A percentile compares a stretch with the other conserved stretches of the same genome.
Conservation (phyloP, 768 basidiomycete genomes). For the Russula sp. region DNA sequence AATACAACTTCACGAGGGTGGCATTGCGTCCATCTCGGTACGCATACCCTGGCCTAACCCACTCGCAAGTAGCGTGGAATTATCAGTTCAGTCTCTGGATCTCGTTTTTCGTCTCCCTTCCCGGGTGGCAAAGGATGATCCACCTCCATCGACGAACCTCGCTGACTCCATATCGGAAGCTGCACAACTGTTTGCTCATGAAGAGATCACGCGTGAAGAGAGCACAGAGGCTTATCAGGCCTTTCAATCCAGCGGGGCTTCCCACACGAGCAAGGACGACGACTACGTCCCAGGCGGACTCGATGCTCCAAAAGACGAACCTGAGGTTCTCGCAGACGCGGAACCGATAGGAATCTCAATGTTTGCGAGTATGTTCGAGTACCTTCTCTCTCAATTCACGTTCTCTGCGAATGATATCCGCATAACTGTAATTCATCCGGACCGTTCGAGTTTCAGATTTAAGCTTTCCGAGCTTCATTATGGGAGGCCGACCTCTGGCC, state of each 20-base stretch:
- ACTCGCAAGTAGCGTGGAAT: conserved; percentile 65
- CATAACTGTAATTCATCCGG: conserved; percentile 66
- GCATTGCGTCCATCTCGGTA: conserved; percentile 69
- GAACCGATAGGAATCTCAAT: conserved; percentile 77
- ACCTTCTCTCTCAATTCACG: conserved; percentile 72
- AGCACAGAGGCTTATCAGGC: conserved; percentile 70
- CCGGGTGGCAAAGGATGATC: conserved; percentile 29
- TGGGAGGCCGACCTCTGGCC: conserved; percentile 42
- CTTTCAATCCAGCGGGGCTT: conserved; percentile 48
- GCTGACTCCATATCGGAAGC: conserved; percentile 79
- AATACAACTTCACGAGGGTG: conserved; percentile 64
- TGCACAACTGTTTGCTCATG: conserved; percentile 82
- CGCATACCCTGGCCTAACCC: conserved; percentile 86
- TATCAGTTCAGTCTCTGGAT: conserved; percentile 65
- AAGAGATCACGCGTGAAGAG: conserved; percentile 71
- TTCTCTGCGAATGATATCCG: conserved; percentile 68
- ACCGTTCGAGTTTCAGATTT: conserved; percentile 58
- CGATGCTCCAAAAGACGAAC: conserved; percentile 48
- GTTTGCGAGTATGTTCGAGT: conserved; percentile 76
- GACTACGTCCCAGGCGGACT: conserved; percentile 67
- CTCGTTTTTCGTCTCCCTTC: conserved; percentile 56
- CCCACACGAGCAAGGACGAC: conserved; percentile 30
- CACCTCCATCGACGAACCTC: conserved; percentile 44
- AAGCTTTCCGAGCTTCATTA: conserved; percentile 58
- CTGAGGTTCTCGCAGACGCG: conserved; percentile 42